These are phyloP conservation scores for Biancaea sappan DNA, from an alignment of 306 rosid species.

Conservation along the genomic window DNA sequence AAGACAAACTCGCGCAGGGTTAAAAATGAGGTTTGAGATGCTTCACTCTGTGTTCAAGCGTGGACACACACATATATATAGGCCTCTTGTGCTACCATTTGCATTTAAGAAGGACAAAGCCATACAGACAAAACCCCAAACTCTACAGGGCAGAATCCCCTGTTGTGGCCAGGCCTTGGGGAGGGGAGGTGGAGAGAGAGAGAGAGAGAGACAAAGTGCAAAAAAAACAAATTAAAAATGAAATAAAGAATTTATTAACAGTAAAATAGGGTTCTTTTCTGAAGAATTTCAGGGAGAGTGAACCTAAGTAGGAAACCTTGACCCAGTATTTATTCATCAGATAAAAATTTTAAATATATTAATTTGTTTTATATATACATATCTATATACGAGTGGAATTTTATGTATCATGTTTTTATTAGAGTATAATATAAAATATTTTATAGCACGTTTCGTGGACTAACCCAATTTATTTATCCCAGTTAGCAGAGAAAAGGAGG, in stretches of 20 bases:
- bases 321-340: too few relatives aligned
- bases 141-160: conserved; percentile 60
- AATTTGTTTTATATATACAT: too few relatives aligned
- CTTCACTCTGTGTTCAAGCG: conserved; percentile 43
- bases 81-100: conserved; percentile 52
- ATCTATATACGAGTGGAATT: too few relatives aligned
- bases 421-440: too few relatives aligned
- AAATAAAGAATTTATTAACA: conserved; percentile 11
- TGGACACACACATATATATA: conserved; percentile 62
- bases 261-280: conserved; percentile 26
- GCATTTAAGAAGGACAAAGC: conserved; percentile 24
- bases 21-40: conserved; percentile 37
- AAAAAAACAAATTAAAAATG: background rate
- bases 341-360: background rate
- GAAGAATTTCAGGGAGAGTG: conserved; percentile 36
- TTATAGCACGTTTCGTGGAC: too few relatives aligned
- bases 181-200: background rate
- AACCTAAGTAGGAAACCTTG: too few relatives aligned
- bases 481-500: background rate
- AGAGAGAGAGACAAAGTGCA: background rate
- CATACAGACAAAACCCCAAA: conserved; percentile 57
- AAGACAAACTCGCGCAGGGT: conserved; percentile 37
- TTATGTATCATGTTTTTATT: too few relatives aligned
- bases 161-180: conserved; percentile 38
- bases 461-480: too few relatives aligned